Evolutionary conservation across 2,329 filamentous ascomycete species (phyloP), one percentile per base, ranked within the genome.

Genomic region (Pseudogymnoascus sp.): DNA sequence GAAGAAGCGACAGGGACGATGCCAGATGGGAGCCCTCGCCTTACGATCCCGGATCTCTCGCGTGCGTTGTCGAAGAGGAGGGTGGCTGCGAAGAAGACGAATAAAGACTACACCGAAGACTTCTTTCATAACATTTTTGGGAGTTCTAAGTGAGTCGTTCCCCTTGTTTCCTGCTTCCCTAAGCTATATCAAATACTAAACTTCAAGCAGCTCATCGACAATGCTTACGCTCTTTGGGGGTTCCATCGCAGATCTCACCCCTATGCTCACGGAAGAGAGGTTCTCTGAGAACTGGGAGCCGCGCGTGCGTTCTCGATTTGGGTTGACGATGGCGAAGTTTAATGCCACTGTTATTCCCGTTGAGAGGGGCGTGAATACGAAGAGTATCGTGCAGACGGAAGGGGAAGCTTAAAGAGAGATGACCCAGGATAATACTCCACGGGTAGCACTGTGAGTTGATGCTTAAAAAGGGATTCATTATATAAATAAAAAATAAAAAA

Each of bases 211-310:
- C 63, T 76, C 75, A 7, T 75, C 74, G 1, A 77, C 75, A 18
- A 77, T 77, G 75, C 69, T 77, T 41, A 77, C 75, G 0, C 72
- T 77, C 33, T 77, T 77, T 40, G 75, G 72, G 45, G 75, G 75
- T 16, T 67, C 67, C 1, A 69, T 77, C 33, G 66, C 73, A 28
- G 75, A 77, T 62, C 67, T 77, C 7, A 70, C 63, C 9, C 73
- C 75, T 0, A 77, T 77, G 75, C 68, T 77, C 18, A 73, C 68
- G 1, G 75, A 77, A 60, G 75, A 77, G 61, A 69, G 74, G 1
- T 77, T 77, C 63, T 64, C 74, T 5, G 73, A 76, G n/a, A 67
- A 74, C 14, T 77, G 75, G 75, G 74, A 77, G 66, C 75, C 75
- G 5, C 69, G 75, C 2, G 69, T 77, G 9, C 67, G 69, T 61